Conservation (phyloP, 208 protist species). For the Vickermania ingenoplastis region DNA sequence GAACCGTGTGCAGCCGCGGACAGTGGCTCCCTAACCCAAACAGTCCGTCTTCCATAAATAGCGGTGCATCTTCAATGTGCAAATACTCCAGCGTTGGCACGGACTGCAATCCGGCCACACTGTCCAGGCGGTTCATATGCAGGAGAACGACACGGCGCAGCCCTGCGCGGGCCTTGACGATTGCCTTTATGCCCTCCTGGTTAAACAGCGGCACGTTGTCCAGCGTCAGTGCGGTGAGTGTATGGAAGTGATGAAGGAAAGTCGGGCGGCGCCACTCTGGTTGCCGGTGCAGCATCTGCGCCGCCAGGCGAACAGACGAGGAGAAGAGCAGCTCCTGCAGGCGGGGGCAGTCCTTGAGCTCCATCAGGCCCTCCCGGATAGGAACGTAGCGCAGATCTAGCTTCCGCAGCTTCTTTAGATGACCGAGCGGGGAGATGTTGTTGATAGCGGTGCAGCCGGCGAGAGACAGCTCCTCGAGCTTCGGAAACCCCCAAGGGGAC, state of each 20-base stretch:
- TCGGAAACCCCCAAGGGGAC: neutral
- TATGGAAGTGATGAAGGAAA: neutral
- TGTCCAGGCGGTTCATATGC: neutral
- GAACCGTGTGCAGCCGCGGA: neutral
- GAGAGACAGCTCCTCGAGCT: neutral
- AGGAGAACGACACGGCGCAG: neutral
- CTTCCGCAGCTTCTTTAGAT: neutral
- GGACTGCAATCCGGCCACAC: neutral
- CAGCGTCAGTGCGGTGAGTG: neutral
- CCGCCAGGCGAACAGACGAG: neutral
- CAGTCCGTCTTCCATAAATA: neutral
- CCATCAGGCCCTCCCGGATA: neutral
- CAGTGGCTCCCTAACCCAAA: neutral
- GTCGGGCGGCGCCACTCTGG: neutral
- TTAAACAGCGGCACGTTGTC: neutral
- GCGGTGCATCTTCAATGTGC: neutral
- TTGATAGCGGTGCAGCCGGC: neutral
- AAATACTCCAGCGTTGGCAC: neutral
- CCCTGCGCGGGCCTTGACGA: neutral
- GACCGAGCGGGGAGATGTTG: neutral
- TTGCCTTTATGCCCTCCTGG: neutral
- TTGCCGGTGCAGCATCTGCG: neutral
- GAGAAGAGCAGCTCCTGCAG: slow-evolving; percentile 1
- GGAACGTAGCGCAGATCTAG: neutral
- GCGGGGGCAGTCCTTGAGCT: neutral